Conservation (phyloP, 2,329 filamentous ascomycete species). For the Phaeosphaeriaceae sp. region DNA sequence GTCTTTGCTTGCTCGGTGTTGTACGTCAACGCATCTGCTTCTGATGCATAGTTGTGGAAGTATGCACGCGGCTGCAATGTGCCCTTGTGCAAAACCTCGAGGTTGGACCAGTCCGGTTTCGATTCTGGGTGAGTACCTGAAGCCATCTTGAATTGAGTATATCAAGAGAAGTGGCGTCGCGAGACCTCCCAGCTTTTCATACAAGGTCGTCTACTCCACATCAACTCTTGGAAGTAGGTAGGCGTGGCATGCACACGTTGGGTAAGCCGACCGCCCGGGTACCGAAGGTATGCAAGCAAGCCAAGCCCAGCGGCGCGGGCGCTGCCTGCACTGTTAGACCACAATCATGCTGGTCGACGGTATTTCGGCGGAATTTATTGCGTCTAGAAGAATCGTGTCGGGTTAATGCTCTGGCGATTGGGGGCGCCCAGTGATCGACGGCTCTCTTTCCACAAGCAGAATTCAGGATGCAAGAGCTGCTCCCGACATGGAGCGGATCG, state of each 20-base stretch:
- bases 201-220: conserved; percentile 9
- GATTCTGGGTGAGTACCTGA: conserved; percentile 28
- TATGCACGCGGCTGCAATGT: conserved; percentile 65
- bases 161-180: conserved; percentile 4
- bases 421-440: conserved; percentile 15
- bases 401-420: conserved; percentile 16
- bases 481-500: conserved; percentile 12
- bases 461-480: background rate
- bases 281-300: background rate
- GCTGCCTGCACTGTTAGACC: background rate
- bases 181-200: conserved; percentile 7
- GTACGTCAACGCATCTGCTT: conserved; percentile 58
- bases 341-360: background rate
- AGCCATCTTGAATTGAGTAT: conserved; percentile 22
- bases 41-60: conserved; percentile 62
- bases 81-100: conserved; percentile 66
- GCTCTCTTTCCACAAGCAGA: conserved; percentile 15
- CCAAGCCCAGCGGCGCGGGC: background rate
- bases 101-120: conserved; percentile 69
- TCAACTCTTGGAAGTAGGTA: conserved; percentile 1
- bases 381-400: background rate
- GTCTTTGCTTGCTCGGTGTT: conserved; percentile 42
- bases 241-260: conserved; percentile 17
- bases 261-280: conserved; percentile 29
- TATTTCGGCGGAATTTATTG: background rate